These are phyloP conservation scores for Bipolaris cookei DNA, from an alignment of 2,329 filamentous ascomycete species.

Conservation along the genomic window DNA sequence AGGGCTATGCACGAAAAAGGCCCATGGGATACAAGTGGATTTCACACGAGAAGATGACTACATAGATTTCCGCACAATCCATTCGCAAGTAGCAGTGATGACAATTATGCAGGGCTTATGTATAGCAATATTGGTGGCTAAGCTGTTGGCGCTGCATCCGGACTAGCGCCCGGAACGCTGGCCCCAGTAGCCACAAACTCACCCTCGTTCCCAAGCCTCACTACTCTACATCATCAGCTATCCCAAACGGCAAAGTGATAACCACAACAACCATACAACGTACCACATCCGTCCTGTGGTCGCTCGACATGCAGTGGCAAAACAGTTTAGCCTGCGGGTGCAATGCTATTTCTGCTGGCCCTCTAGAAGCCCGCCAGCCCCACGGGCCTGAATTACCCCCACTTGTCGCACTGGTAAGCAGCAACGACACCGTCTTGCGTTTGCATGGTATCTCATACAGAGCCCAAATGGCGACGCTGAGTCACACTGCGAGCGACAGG, in stretches of 20 bases:
- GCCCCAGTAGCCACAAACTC: constrained; percentile 7
- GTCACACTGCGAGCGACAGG: neutral
- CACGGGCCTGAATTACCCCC: constrained; percentile 3
- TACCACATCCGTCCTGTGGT: neutral
- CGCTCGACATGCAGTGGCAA: constrained; percentile 1
- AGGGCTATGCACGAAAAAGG: constrained; percentile 24
- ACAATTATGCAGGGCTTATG: constrained; percentile 48
- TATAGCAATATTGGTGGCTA: constrained; percentile 49
- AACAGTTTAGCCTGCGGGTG: constrained; percentile 22
- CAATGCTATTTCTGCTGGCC: constrained; percentile 8
- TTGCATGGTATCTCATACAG: constrained; percentile 9
- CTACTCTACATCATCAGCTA: constrained; percentile 21
- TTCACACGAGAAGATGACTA: constrained; percentile 33
- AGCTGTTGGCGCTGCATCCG: constrained; percentile 24
- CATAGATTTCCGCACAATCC: constrained; percentile 20
- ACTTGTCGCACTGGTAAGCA: constrained; percentile 17
- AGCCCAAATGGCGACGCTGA: constrained; percentile 7
- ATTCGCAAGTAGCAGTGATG: constrained; percentile 28
- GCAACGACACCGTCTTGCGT: constrained; percentile 1
- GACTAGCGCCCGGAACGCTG: constrained; percentile 16
- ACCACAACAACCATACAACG: constrained; percentile 5
- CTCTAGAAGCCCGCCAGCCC: neutral
- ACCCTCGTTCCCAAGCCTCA: constrained; percentile 4
- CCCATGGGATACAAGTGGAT: constrained; percentile 7
- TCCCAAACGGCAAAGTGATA: constrained; percentile 15